A percentile compares a stretch with the other conserved stretches of the same genome.
Evolutionary conservation across 371 early-diverging fungal species (phyloP).

Genomic region (Lichtheimia ramosa): DNA sequence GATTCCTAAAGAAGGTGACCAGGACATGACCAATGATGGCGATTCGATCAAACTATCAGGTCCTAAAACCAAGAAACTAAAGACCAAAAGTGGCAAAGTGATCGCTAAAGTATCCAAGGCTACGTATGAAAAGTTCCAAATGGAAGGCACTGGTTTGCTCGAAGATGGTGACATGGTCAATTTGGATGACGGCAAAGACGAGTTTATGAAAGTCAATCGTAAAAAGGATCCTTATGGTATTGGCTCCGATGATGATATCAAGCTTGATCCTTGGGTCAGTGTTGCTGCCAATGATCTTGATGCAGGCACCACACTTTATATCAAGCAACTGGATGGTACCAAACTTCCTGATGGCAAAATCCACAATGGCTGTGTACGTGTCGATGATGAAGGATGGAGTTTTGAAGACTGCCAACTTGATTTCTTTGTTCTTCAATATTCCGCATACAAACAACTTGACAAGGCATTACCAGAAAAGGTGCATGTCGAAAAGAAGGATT

Average conservation of each 20-base stretch:
- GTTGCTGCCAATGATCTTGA: slow-evolving; percentile 37
- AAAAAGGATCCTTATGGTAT: slow-evolving; percentile 16
- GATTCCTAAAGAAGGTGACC: slow-evolving; percentile 32
- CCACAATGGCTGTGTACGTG: slow-evolving; percentile 48
- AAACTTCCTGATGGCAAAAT: slow-evolving; percentile 32
- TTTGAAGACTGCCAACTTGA: slow-evolving; percentile 34
- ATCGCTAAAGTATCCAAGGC: slow-evolving; percentile 26
- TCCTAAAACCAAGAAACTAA: slow-evolving; percentile 18
- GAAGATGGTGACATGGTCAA: slow-evolving; percentile 29
- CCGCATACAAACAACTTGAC: slow-evolving; percentile 17
- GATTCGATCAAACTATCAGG: slow-evolving; percentile 18
- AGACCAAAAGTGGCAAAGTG: slow-evolving; percentile 17
- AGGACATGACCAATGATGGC: slow-evolving; percentile 28
- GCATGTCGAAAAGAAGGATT: slow-evolving; percentile 13
- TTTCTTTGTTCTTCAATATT: slow-evolving; percentile 31
- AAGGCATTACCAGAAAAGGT: slow-evolving; percentile 15
- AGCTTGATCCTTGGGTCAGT: slow-evolving; percentile 30
- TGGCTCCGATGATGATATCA: slow-evolving; percentile 10
- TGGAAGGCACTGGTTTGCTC: slow-evolving; percentile 36
- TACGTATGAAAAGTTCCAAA: slow-evolving; percentile 34
- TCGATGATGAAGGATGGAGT: slow-evolving; percentile 43
- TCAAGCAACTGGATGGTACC: slow-evolving; percentile 34
- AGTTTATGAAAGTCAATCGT: slow-evolving; percentile 19
- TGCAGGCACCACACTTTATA: slow-evolving; percentile 29
- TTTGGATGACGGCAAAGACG: slow-evolving; percentile 18